Percentiles rank a stretch among this genome's conserved stretches.
Evolutionary conservation across 2,329 filamentous ascomycete genomes (phyloP).

Genomic region (Tothia fuscella): DNA sequence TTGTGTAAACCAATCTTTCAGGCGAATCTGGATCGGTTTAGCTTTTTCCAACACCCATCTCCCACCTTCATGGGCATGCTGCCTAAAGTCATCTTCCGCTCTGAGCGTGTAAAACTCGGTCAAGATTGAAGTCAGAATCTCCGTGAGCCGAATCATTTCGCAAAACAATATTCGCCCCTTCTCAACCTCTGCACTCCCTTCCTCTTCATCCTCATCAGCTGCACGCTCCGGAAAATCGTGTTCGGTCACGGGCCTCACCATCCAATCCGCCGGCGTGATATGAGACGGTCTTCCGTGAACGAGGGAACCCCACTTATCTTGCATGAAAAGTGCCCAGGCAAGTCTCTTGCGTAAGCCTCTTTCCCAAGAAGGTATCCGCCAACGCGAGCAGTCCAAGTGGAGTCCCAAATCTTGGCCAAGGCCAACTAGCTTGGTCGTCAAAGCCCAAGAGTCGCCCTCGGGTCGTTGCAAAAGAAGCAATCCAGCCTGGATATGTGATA

Average conservation of each 20-base stretch:
- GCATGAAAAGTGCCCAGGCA: constrained; percentile 54
- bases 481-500: constrained; percentile 29
- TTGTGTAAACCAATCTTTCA: constrained; percentile 41
- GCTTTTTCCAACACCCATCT: constrained; percentile 39
- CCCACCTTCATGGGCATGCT: constrained; percentile 31
- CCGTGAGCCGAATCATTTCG: constrained; percentile 40
- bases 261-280: constrained; percentile 44
- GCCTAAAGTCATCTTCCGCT: constrained; percentile 32
- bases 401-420: constrained; percentile 29
- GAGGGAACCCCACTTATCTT: constrained; percentile 50
- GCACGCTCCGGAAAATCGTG: constrained; percentile 32
- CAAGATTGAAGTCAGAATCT: constrained; percentile 39
- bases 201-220: constrained; percentile 22
- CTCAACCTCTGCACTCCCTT: constrained; percentile 23
- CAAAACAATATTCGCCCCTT: constrained; percentile 33
- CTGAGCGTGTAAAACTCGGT: constrained; percentile 40
- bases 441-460: constrained; percentile 21
- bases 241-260: constrained; percentile 33
- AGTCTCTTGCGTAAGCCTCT: constrained; percentile 48
- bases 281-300: constrained; percentile 47
- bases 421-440: constrained; percentile 26
- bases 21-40: constrained; percentile 40
- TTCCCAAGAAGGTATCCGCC: constrained; percentile 53
- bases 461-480: constrained; percentile 26
- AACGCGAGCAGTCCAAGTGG: constrained; percentile 46